Base-by-base conservation (phyloP, 345 rosid species). In the Linum trigynum region DNA sequence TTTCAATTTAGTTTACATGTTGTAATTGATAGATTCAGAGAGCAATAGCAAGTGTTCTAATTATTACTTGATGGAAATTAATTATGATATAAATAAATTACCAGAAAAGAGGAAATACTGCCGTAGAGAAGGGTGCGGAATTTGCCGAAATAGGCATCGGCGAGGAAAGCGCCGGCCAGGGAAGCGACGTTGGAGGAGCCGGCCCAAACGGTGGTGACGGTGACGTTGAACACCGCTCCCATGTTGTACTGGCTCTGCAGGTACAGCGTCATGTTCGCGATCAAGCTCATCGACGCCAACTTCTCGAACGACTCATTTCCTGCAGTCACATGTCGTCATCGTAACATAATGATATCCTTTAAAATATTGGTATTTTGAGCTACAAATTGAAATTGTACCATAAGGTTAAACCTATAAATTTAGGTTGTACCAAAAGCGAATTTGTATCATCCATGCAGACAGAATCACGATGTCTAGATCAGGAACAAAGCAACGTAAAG, bases 281-380 rank as follows among this genome's bases (percentile, higher is more conserved):
- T 75, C 70, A 86, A 69, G 60, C 91, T 76, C 89, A 86, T 81
- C 1, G 89, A 89, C 9, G 96, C 92, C 69, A 83, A 67, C 74
- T 85, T 89, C 82, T 86, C 96, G 57, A 89, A 85, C 0, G 91
- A 77, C 66, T 89, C 84, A 39, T 89, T 89, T 69, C 82, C 91
- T 82, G 67, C 67, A 67, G 1, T 15, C 35, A 57, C 3, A 45
- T 45, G 7, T 7, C 51, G 32, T 23, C n/a, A n/a, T n/a, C n/a
- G n/a, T n/a, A n/a, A n/a, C n/a, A n/a, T n/a, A n/a, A n/a, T n/a
- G n/a, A n/a, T n/a, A n/a, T n/a, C n/a, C n/a, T n/a, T n/a, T n/a
- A n/a, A n/a, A n/a, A n/a, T n/a, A n/a, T n/a, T n/a, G n/a, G n/a
- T n/a, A n/a, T n/a, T n/a, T n/a, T n/a, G n/a, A n/a, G n/a, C n/a